Evolutionary conservation across 768 basidiomycete species (phyloP), one percentile per base, ranked within the genome.

Genomic region (Naganishia vishniacii): DNA sequence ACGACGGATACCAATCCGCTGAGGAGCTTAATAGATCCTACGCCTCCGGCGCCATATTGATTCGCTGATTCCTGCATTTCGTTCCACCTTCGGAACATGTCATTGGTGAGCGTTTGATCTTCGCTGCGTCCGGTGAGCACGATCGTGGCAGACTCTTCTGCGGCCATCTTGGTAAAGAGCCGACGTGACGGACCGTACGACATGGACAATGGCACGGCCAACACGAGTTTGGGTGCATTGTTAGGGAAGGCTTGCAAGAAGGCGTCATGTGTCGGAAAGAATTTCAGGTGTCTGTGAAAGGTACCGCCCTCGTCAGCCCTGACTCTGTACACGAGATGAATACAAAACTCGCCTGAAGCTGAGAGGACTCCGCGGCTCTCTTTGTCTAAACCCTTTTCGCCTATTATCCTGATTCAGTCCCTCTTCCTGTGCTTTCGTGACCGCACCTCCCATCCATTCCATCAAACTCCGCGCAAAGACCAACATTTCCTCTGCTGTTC

Each of bases 371-470:
- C 85, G 32, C 20, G 31, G 65, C 78, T 65, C 85, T 79, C 67
- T 84, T 59, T 66, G 31, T 31, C 48, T 41, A 1, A 32, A 23
- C 9, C 59, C 59, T 61, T 29, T 4, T 26, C 64, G 20, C 16
- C 56, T 84, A 31, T 88, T 89, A 2, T 89, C 87, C 23, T 64
- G 65, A 8, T 42, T 59, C 5, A 66, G 48, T 0, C 89, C 88
- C 66, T 94, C 91, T 70, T 92, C 90, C 72, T 91, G 91, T 70
- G 53, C 53, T 23, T 34, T 41, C 20, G 86, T 89, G 59, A 95
- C 86, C 15, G 89, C 91, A 0, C 95, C 94, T 11, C 95, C 95
- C 67, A 99, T 84, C 91, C 93, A 98, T 75, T 98, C 95, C 84
- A 95, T 94, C 88, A 98, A 88, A 80, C 89, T 93, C 64, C 92